Percentiles rank a stretch among this genome's conserved stretches.
These are phyloP conservation scores for Fomitopsis schrenkii DNA, from an alignment of 1,284 basidiomycete species.

Conservation along the genomic window DNA sequence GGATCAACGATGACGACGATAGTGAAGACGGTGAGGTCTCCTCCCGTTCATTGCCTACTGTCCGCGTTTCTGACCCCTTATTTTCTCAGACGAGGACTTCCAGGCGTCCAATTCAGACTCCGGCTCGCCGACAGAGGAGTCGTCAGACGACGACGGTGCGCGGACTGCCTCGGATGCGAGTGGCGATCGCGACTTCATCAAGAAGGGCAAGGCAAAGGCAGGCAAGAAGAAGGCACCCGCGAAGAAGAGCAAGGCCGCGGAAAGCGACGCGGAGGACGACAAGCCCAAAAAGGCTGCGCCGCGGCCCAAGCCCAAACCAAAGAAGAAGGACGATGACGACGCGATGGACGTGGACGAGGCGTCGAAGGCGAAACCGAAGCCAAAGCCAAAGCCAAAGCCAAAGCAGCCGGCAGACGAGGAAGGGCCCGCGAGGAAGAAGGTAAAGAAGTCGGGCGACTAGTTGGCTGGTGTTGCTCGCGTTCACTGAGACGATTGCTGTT, in stretches of 20 bases:
- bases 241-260: conserved; percentile 28
- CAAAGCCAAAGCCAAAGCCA: conserved; percentile 43
- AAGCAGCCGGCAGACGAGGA: conserved; percentile 45
- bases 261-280: conserved; percentile 35
- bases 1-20: conserved; percentile 70
- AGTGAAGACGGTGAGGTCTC: conserved; percentile 71
- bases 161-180: conserved; percentile 80
- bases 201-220: conserved; percentile 40
- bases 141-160: conserved; percentile 55
- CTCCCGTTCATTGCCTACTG: neutral
- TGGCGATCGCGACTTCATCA: conserved; percentile 60
- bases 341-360: conserved; percentile 41
- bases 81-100: conserved; percentile 77
- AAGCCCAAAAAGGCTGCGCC: conserved; percentile 32
- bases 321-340: conserved; percentile 29
- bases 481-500: conserved; percentile 1
- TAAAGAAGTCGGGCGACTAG: conserved; percentile 38
- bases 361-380: conserved; percentile 35
- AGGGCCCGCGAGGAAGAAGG: conserved; percentile 70
- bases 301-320: conserved; percentile 37
- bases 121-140: conserved; percentile 80
- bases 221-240: conserved; percentile 38
- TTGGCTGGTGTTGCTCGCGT: neutral
- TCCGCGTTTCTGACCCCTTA: neutral
- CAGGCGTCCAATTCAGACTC: conserved; percentile 77